These are phyloP conservation scores for Mycena alexandri DNA, from an alignment of 768 basidiomycete species.

Conservation along the genomic window DNA sequence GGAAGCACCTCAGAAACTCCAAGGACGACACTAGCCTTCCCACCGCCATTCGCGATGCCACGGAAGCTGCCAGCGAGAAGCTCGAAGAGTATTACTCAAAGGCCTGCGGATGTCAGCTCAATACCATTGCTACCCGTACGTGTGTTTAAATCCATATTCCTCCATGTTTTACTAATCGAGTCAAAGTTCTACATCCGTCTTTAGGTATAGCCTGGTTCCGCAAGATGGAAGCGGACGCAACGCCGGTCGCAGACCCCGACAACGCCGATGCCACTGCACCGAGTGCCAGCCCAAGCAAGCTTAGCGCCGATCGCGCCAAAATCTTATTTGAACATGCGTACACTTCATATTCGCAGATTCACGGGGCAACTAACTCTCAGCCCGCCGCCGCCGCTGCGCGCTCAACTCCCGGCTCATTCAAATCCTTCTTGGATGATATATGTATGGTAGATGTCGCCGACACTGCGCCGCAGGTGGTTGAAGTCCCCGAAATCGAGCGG, in stretches of 20 bases:
- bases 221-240: not conserved
- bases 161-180: not conserved
- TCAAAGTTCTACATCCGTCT: not conserved
- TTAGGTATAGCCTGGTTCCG: slow-evolving; percentile 1
- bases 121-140: slow-evolving; percentile 8
- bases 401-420: not conserved
- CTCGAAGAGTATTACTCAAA: slow-evolving; percentile 3
- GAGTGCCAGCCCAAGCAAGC: not conserved
- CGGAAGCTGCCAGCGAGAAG: slow-evolving; percentile 3
- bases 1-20: not conserved
- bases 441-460: not conserved
- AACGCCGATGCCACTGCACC: not conserved
- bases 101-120: slow-evolving; percentile 11
- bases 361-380: too few relatives aligned
- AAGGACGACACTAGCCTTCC: not conserved
- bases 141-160: not conserved
- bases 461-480: not conserved
- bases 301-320: not conserved
- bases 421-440: not conserved
- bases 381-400: too few relatives aligned
- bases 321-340: not conserved
- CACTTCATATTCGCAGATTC: not conserved
- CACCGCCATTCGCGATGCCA: not conserved
- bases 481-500: not conserved
- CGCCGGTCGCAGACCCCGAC: too few relatives aligned